These are phyloP conservation scores for Aspergillus steynii DNA, from an alignment of 495 filamentous ascomycete species.

Conservation along the genomic window DNA sequence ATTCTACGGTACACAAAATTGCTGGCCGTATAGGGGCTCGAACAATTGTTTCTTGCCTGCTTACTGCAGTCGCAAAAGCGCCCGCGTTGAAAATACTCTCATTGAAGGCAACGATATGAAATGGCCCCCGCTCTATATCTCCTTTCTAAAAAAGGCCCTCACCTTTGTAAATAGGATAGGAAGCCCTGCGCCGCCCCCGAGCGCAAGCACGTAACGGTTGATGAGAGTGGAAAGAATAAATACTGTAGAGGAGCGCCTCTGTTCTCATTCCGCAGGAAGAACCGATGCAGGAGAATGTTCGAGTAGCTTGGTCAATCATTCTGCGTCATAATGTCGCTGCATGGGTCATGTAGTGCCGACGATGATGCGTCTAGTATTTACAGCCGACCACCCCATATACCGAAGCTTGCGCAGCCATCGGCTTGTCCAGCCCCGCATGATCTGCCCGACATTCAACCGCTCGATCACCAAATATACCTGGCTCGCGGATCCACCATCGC, in stretches of 20 bases:
- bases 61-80: neutral
- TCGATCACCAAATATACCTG: constrained; percentile 2
- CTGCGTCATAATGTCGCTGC: neutral
- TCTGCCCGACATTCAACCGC: constrained; percentile 1
- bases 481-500: constrained; percentile 1
- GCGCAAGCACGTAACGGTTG: neutral
- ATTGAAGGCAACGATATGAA: neutral
- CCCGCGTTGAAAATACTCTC: neutral
- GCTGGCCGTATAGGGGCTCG: neutral
- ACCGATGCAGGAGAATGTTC: neutral
- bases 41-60: constrained; percentile 1
- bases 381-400: neutral
- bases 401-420: neutral
- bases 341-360: neutral
- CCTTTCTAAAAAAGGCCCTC: neutral
- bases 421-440: neutral
- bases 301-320: neutral
- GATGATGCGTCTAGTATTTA: constrained; percentile 1
- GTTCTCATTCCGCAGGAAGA: neutral
- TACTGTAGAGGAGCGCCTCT: neutral
- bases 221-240: neutral
- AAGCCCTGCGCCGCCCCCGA: neutral
- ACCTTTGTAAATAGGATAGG: neutral
- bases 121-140: neutral
- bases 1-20: constrained; percentile 1